A percentile compares a stretch with the other conserved stretches of the same genome.
Conservation (phyloP, 257 asterid species). For the Handroanthus guayacan region DNA sequence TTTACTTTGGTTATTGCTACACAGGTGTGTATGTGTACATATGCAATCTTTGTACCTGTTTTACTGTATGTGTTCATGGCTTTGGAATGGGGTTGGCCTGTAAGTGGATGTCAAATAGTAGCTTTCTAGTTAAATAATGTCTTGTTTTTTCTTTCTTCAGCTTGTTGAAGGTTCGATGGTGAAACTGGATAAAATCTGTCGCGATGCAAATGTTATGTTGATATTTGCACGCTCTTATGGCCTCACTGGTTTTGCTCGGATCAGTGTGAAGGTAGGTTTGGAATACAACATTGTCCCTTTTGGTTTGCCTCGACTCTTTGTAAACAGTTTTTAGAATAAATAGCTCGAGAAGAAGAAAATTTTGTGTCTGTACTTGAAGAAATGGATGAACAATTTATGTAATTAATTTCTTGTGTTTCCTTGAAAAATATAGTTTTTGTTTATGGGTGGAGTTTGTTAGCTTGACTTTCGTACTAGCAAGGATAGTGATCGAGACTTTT, state of each 20-base stretch:
- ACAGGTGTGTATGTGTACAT: constrained; percentile 51
- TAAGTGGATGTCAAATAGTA: constrained; percentile 10
- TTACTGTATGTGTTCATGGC: constrained; percentile 2
- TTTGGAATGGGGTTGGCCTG: neutral
- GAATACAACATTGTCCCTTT: neutral
- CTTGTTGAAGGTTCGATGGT: constrained; percentile 89
- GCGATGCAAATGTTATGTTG: constrained; percentile 78
- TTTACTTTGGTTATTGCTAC: constrained; percentile 87
- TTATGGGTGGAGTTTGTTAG: constrained; percentile 11
- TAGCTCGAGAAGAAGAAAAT: no score
- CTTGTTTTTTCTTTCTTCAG: constrained; percentile 48
- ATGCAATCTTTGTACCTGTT: constrained; percentile 12
- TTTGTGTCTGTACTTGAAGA: neutral
- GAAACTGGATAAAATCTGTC: constrained; percentile 87
- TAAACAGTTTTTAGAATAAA: no score
- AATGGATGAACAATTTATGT: constrained; percentile 8
- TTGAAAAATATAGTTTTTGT: neutral
- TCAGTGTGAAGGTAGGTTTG: constrained; percentile 75
- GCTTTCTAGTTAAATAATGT: constrained; percentile 13
- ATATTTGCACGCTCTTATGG: constrained; percentile 97
- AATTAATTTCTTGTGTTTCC: constrained; percentile 17
- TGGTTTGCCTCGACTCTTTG: no score
- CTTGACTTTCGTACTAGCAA: neutral
- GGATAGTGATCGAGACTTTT: constrained; percentile 23
- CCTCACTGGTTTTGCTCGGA: constrained; percentile 87